Conservation (phyloP, 1,284 basidiomycete species). For the Ustilago loliicola region DNA sequence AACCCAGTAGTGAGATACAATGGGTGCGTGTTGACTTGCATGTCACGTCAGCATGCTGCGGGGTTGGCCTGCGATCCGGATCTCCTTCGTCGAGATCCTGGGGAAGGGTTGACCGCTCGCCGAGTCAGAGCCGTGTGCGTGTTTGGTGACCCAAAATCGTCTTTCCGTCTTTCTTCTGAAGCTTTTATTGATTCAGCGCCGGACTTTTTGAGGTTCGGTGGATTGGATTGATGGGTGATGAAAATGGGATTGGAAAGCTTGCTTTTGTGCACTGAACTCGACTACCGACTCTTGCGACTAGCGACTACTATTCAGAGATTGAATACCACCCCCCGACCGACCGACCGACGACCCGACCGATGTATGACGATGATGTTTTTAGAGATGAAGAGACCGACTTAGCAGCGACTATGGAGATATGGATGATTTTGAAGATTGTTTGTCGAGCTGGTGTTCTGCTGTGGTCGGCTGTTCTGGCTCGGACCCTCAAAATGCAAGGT, state of each 20-base stretch:
- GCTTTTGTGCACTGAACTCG: constrained; percentile 50
- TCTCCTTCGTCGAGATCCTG: constrained; percentile 54
- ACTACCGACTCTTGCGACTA: constrained; percentile 12
- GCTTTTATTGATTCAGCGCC: constrained; percentile 36
- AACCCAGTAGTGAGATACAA: constrained; percentile 47
- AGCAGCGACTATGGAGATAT: constrained; percentile 12
- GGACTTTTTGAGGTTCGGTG: background rate
- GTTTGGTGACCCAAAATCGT: constrained; percentile 39
- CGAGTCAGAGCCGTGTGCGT: constrained; percentile 59
- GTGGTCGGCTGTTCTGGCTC: constrained; percentile 49
- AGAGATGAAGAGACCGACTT: background rate
- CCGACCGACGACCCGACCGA: constrained; percentile 1
- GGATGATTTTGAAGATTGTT: constrained; percentile 23
- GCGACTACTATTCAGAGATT: constrained; percentile 22
- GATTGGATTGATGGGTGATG: constrained; percentile 38
- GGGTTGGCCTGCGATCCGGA: constrained; percentile 55
- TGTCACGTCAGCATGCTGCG: constrained; percentile 13
- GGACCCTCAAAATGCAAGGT: constrained; percentile 53
- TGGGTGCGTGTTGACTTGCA: constrained; percentile 13
- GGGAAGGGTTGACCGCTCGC: constrained; percentile 55
- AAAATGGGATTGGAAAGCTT: constrained; percentile 34
- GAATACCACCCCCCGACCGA: constrained; percentile 12
- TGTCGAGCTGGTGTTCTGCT: constrained; percentile 22
- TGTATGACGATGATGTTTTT: constrained; percentile 20
- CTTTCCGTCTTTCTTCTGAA: constrained; percentile 43